These are phyloP conservation scores for Herpotrichia juniperi DNA, from an alignment of 2,329 filamentous ascomycete genomes.

Conservation along the genomic window DNA sequence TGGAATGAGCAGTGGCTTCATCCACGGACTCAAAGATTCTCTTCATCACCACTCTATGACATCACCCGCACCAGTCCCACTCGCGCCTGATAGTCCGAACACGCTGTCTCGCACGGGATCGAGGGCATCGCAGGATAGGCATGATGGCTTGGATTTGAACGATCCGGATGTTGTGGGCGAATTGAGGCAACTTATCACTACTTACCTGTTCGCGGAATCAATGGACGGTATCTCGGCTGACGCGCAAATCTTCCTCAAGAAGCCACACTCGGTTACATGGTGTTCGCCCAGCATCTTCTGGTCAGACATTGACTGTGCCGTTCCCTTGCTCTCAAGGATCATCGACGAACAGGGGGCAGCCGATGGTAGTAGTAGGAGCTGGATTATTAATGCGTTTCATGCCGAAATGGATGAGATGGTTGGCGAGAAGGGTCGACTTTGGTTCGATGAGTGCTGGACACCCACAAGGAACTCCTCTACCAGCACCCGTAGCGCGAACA, in stretches of 20 bases:
- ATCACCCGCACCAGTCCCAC: conserved; percentile 18
- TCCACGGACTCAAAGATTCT: conserved; percentile 20
- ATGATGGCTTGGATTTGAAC: conserved; percentile 16
- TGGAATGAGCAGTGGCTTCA: conserved; percentile 23
- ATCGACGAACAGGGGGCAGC: conserved; percentile 17
- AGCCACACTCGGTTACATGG: conserved; percentile 28
- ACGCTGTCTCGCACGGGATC: conserved; percentile 6
- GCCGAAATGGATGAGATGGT: conserved; percentile 35
- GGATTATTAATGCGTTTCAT: conserved; percentile 34
- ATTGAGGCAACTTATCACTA: conserved; percentile 26
- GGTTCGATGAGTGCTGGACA: conserved; percentile 36
- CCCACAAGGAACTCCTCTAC: conserved; percentile 2
- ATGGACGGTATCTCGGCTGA: conserved; percentile 34
- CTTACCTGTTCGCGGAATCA: conserved; percentile 32
- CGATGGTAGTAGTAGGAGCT: conserved; percentile 13
- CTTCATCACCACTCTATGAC: conserved; percentile 9
- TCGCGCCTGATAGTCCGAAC: conserved; percentile 8
- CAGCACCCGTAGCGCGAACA: not conserved
- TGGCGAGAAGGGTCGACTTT: conserved; percentile 31
- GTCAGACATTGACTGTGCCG: conserved; percentile 31
- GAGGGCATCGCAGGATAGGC: not conserved
- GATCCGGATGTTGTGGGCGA: conserved; percentile 26
- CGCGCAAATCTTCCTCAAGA: conserved; percentile 32
- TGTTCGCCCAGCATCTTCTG: conserved; percentile 23
- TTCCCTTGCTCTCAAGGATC: conserved; percentile 28